phyloP scores from a whole-genome alignment of 2,329 filamentous ascomycete genomes.

The Fusarium nodosum region DNA sequence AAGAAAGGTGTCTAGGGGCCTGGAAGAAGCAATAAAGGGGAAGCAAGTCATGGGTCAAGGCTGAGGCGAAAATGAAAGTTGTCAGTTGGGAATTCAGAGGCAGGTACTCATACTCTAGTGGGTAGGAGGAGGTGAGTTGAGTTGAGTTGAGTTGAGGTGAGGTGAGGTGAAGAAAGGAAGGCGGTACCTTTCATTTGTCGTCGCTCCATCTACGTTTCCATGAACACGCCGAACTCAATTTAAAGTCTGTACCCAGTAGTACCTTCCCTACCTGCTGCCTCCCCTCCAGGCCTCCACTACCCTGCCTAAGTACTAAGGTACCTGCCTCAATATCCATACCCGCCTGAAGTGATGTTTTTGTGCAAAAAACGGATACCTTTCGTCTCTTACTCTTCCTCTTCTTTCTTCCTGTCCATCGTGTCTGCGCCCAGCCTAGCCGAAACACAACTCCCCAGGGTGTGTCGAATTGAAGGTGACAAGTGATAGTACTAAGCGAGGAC shows the following conservation, averaged over 20 bases:
- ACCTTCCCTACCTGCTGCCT: background rate
- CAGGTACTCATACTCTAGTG: background rate
- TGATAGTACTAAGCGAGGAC: conserved; percentile 36
- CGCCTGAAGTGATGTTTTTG: background rate
- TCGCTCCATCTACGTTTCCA: conserved; percentile 15
- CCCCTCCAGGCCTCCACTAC: background rate
- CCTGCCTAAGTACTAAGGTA: background rate
- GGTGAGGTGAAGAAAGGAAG: conserved; percentile 5
- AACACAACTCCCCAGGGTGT: conserved; percentile 21
- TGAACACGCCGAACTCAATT: conserved; percentile 25
- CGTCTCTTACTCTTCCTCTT: conserved; percentile 3
- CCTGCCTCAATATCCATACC: conserved; percentile 9
- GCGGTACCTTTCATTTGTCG: conserved; percentile 19
- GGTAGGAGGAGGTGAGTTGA: conserved; percentile 4
- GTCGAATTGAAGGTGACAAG: conserved; percentile 36
- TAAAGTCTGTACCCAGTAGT: conserved; percentile 14
- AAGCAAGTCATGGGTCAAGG: conserved; percentile 20
- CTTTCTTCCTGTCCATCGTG: conserved; percentile 27
- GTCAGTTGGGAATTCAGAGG: conserved; percentile 5
- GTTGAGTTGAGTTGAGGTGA: conserved; percentile 2
- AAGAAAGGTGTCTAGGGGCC: background rate
- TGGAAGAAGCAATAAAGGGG: conserved; percentile 27
- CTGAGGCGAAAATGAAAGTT: conserved; percentile 26
- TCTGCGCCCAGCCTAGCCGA: conserved; percentile 12
- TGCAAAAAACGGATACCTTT: conserved; percentile 6